phyloP scores from a whole-genome alignment of 2,329 filamentous ascomycete species.

The Byssoonygena ceratinophila region DNA sequence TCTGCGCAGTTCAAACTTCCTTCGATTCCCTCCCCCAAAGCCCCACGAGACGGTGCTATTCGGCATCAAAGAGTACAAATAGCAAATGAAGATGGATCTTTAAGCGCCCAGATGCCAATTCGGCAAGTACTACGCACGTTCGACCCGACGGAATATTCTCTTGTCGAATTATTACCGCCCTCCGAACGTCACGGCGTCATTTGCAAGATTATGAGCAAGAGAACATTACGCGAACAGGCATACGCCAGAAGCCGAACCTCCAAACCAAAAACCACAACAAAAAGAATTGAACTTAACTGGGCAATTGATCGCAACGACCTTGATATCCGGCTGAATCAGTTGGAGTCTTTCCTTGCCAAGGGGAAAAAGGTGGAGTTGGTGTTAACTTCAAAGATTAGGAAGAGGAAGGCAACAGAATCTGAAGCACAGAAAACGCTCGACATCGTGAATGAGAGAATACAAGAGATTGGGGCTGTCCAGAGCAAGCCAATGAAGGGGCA shows the following conservation, averaged over 20 bases:
- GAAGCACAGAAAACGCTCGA: conserved; percentile 52
- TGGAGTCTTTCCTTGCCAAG: conserved; percentile 59
- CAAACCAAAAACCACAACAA: conserved; percentile 34
- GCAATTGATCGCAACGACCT: conserved; percentile 68
- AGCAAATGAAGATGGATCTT: conserved; percentile 26
- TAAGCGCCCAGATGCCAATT: conserved; percentile 25
- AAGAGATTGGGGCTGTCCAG: conserved; percentile 34
- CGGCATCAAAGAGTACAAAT: conserved; percentile 25
- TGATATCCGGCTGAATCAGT: conserved; percentile 55
- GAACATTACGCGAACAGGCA: conserved; percentile 30
- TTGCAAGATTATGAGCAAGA: conserved; percentile 59
- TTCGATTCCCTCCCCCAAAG: conserved; percentile 15
- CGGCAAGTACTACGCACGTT: conserved; percentile 34
- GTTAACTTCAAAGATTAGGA: conserved; percentile 56
- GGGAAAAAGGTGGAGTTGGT: conserved; percentile 66
- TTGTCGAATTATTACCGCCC: conserved; percentile 41
- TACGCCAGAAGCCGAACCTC: conserved; percentile 17
- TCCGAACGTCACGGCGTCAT: conserved; percentile 42
- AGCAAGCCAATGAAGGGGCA: conserved; percentile 35
- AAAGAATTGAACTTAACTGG: conserved; percentile 87
- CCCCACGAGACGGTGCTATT: conserved; percentile 27
- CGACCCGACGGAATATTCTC: conserved; percentile 41
- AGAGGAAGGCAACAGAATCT: conserved; percentile 48
- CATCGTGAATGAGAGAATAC: conserved; percentile 39
- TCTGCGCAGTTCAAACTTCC: neutral